Percentiles rank a stretch among this genome's conserved stretches.
Evolutionary conservation across 495 filamentous ascomycete species (phyloP).

Genomic region (Hypoxylon lienhwacheense): DNA sequence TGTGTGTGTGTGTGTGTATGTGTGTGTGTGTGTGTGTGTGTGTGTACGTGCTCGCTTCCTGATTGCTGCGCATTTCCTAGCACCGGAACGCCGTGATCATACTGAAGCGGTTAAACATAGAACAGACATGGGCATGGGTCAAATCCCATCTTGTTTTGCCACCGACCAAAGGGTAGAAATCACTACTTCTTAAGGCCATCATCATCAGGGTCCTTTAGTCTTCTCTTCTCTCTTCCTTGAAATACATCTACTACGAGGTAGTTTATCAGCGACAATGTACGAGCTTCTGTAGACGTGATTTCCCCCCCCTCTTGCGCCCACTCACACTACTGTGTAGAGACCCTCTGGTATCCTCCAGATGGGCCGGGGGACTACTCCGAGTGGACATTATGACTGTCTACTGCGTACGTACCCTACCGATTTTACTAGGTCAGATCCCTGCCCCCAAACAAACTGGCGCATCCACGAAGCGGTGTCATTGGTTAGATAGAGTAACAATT

Average conservation of each 20-base stretch:
- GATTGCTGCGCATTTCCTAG: conserved; percentile 27
- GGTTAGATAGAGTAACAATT: conserved; percentile 36
- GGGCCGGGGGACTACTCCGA: conserved; percentile 33
- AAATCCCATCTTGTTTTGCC: conserved; percentile 21
- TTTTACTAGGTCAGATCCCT: conserved; percentile 36
- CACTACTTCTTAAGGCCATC: conserved; percentile 5
- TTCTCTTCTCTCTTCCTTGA: conserved; percentile 11
- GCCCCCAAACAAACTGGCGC: conserved; percentile 39
- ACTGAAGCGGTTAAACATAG: conserved; percentile 33
- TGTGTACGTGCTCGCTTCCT: conserved; percentile 13
- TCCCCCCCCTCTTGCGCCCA: conserved; percentile 20
- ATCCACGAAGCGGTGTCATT: conserved; percentile 29
- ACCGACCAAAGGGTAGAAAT: not conserved
- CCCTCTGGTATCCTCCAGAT: conserved; percentile 34
- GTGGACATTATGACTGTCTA: conserved; percentile 30
- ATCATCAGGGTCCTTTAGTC: conserved; percentile 25
- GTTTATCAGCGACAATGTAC: too few relatives aligned
- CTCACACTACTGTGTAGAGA: conserved; percentile 31
- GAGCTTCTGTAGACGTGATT: conserved; percentile 31
- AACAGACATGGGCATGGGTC: conserved; percentile 27
- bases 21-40: not conserved
- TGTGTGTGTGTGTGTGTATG: conserved; percentile 3
- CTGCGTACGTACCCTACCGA: conserved; percentile 38
- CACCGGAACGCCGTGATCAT: conserved; percentile 30
- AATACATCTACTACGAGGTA: too few relatives aligned